Conservation (phyloP, 2,329 filamentous ascomycete genomes). For the Xylaria sp. region DNA sequence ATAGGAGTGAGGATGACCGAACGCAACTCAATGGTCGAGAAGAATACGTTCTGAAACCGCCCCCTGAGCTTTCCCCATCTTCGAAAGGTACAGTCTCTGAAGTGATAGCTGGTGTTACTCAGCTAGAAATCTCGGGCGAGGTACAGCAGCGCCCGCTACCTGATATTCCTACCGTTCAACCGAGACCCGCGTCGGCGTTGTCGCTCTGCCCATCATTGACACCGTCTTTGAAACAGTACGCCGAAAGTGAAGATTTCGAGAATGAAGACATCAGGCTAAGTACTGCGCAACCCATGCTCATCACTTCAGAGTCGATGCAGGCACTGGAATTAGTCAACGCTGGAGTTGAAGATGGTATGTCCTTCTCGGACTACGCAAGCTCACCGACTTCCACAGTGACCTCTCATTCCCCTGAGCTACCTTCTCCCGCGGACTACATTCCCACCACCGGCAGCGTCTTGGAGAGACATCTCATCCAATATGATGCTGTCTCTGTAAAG, state of each 20-base stretch:
- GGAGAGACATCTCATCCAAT: slow-evolving; percentile 47
- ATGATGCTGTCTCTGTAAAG: slow-evolving; percentile 41
- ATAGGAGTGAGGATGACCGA: slow-evolving; percentile 21
- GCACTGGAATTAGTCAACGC: slow-evolving; percentile 40
- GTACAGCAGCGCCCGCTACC: slow-evolving; percentile 46
- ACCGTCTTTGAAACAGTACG: slow-evolving; percentile 49
- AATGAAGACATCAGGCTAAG: slow-evolving; percentile 48
- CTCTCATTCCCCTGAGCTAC: slow-evolving; percentile 43
- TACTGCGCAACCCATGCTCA: slow-evolving; percentile 46
- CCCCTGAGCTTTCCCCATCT: slow-evolving; percentile 32
- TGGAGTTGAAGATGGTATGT: slow-evolving; percentile 39
- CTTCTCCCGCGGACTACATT: slow-evolving; percentile 47
- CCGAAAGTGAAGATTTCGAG: slow-evolving; percentile 50
- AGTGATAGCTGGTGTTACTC: slow-evolving; percentile 17
- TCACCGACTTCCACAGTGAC: slow-evolving; percentile 44
- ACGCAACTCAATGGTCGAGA: slow-evolving; percentile 6
- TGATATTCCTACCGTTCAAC: slow-evolving; percentile 42
- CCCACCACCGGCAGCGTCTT: slow-evolving; percentile 49
- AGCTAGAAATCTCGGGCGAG: slow-evolving; percentile 20
- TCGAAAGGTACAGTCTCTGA: background rate
- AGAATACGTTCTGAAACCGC: slow-evolving; percentile 39
- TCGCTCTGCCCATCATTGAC: slow-evolving; percentile 51
- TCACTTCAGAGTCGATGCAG: slow-evolving; percentile 47
- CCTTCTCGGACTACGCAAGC: slow-evolving; percentile 48
- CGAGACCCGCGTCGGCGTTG: slow-evolving; percentile 44